phyloP scores from a whole-genome alignment of 108 stramenopile genomes.

The Nitzschia sp. region DNA sequence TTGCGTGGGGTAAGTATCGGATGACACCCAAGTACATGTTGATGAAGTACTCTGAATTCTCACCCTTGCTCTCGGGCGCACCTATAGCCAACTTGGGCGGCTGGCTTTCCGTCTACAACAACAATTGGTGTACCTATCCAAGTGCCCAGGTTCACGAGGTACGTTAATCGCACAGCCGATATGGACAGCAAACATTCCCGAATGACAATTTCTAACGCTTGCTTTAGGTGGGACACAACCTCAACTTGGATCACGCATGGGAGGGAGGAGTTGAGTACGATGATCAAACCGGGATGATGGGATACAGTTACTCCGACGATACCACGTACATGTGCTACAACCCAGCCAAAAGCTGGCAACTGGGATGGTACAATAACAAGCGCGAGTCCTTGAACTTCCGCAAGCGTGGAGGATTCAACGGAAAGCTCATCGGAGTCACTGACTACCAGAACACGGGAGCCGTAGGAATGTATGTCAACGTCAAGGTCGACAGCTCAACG shows the following conservation, averaged over 20 bases:
- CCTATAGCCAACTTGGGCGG: constrained; percentile 45
- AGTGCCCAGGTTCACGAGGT: constrained; percentile 61
- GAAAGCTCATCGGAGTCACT: neutral
- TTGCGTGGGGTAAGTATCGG: constrained; percentile 16
- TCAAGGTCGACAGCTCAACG: neutral
- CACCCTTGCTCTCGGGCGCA: constrained; percentile 6
- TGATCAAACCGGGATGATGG: constrained; percentile 54
- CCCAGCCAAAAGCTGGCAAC: constrained; percentile 59
- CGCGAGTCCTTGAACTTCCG: neutral
- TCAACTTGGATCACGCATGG: constrained; percentile 13
- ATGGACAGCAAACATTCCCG: too few species aligned
- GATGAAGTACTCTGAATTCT: neutral
- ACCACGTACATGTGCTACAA: constrained; percentile 54
- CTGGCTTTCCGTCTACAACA: constrained; percentile 47
- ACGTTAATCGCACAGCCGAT: constrained; percentile 75
- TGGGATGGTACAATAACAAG: constrained; percentile 56
- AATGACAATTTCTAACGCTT: too few species aligned
- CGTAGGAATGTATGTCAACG: neutral
- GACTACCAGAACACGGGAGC: neutral
- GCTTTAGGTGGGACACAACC: neutral
- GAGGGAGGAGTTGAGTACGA: constrained; percentile 44
- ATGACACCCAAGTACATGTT: neutral
- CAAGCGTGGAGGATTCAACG: neutral
- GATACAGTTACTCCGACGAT: constrained; percentile 4
- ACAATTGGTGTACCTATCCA: constrained; percentile 55